These are phyloP conservation scores for Xylogone sp. DNA, from an alignment of 2,329 filamentous ascomycete genomes.

Conservation along the genomic window DNA sequence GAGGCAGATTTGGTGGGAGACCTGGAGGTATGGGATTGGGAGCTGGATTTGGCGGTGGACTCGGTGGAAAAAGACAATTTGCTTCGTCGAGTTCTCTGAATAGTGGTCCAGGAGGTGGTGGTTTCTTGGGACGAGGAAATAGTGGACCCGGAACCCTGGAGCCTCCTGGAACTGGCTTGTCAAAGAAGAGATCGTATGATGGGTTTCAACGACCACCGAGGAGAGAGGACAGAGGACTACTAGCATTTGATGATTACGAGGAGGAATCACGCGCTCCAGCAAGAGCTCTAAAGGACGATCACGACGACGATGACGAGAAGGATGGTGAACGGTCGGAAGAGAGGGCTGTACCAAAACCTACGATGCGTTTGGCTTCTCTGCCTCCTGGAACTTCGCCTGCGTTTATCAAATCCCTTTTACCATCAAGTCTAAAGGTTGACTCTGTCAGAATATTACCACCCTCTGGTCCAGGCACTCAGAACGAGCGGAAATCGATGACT, in stretches of 20 bases:
- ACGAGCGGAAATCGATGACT: conserved; percentile 67
- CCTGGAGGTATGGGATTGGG: conserved; percentile 11
- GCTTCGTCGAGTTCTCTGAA: conserved; percentile 35
- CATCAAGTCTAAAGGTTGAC: conserved; percentile 61
- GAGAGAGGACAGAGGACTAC: conserved; percentile 25
- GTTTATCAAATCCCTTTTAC: conserved; percentile 56
- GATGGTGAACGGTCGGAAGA: conserved; percentile 46
- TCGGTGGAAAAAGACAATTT: conserved; percentile 59
- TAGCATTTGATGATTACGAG: conserved; percentile 29
- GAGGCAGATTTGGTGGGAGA: conserved; percentile 5
- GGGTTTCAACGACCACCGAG: conserved; percentile 34
- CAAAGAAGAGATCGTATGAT: conserved; percentile 52
- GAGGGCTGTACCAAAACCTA: conserved; percentile 55
- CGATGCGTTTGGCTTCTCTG: conserved; percentile 56
- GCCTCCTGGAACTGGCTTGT: conserved; percentile 42
- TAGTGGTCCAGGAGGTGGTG: conserved; percentile 20
- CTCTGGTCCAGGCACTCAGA: conserved; percentile 41
- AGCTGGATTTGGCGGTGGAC: conserved; percentile 16
- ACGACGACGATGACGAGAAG: conserved; percentile 34
- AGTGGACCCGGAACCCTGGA: conserved; percentile 62
- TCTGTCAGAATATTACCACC: conserved; percentile 67
- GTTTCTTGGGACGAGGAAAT: conserved; percentile 28
- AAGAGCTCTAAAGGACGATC: conserved; percentile 28
- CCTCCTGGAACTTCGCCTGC: conserved; percentile 58
- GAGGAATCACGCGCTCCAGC: conserved; percentile 16